Evolutionary conservation across 345 rosid genomes (phyloP).

Genomic region (Hibiscus syriacus): DNA sequence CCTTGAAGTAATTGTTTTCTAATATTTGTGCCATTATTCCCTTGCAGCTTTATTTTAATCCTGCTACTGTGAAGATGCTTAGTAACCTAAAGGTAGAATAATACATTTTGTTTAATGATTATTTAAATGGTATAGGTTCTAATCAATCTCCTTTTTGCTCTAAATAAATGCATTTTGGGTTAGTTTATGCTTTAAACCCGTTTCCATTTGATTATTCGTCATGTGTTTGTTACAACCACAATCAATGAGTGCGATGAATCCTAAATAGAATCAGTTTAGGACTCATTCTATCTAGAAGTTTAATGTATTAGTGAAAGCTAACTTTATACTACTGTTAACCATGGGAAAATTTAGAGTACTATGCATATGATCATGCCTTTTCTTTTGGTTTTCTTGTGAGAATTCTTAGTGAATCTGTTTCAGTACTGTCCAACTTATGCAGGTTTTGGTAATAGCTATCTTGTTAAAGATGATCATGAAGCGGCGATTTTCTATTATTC

Average conservation of each 20-base stretch:
- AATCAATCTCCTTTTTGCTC: background rate
- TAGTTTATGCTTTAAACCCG: background rate
- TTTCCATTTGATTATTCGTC: background rate
- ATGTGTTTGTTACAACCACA: background rate
- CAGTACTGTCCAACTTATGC: constrained; percentile 8
- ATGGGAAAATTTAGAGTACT: background rate
- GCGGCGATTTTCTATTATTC: constrained; percentile 83
- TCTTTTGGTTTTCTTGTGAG: background rate
- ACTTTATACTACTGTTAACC: background rate
- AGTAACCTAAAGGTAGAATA: constrained; percentile 46
- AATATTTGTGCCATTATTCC: background rate
- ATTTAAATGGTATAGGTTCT: background rate
- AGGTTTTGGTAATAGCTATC: constrained; percentile 93
- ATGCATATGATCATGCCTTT: background rate
- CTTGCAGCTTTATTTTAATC: constrained; percentile 47
- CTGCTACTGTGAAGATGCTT: constrained; percentile 58
- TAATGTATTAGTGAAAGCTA: background rate
- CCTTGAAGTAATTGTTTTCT: background rate
- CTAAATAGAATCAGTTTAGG: background rate
- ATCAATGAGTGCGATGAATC: background rate
- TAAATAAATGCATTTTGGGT: background rate
- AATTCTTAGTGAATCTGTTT: background rate
- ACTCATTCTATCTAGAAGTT: background rate
- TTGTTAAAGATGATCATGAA: constrained; percentile 81
- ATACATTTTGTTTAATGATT: background rate